phyloP scores from a whole-genome alignment of 208 protist species.

The Angomonas deanei region DNA sequence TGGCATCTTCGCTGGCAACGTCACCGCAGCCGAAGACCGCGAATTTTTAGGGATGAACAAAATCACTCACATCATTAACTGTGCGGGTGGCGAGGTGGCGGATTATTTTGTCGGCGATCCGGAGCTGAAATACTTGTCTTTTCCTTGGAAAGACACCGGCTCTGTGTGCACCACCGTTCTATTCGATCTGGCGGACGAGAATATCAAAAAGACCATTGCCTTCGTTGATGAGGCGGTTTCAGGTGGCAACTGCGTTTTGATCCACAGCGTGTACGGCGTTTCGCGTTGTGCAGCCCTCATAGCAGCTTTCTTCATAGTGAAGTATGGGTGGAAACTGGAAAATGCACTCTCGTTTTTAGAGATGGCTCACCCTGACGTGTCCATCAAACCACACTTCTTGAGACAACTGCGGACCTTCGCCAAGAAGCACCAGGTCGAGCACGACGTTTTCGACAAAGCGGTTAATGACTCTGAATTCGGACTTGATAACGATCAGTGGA shows the following conservation, averaged over 20 bases:
- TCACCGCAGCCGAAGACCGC: constrained; percentile 70
- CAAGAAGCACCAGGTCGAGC: constrained; percentile 72
- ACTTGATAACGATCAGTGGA: constrained; percentile 90
- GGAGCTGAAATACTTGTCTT: constrained; percentile 85
- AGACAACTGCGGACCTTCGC: constrained; percentile 83
- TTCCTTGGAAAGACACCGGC: constrained; percentile 84
- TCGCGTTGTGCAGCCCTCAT: constrained; percentile 79
- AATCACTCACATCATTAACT: constrained; percentile 91
- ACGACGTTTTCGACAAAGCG: constrained; percentile 77
- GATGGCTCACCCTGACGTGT: constrained; percentile 85
- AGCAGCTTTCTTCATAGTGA: constrained; percentile 87
- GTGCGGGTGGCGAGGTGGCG: constrained; percentile 74
- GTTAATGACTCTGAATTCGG: constrained; percentile 77
- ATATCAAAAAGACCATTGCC: constrained; percentile 56
- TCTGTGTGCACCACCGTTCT: constrained; percentile 73
- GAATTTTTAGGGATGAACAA: constrained; percentile 91
- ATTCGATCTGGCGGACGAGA: constrained; percentile 80
- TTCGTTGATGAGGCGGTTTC: constrained; percentile 88
- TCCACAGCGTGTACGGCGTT: constrained; percentile 83
- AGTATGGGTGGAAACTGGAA: constrained; percentile 90
- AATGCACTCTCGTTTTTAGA: constrained; percentile 77
- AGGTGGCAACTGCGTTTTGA: constrained; percentile 79
- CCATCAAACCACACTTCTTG: constrained; percentile 89
- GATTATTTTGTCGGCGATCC: constrained; percentile 75
- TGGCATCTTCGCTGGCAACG: constrained; percentile 90